Conservation (phyloP, 352 stramenopile genomes). For the Phytopythium cucurbitacearum region DNA sequence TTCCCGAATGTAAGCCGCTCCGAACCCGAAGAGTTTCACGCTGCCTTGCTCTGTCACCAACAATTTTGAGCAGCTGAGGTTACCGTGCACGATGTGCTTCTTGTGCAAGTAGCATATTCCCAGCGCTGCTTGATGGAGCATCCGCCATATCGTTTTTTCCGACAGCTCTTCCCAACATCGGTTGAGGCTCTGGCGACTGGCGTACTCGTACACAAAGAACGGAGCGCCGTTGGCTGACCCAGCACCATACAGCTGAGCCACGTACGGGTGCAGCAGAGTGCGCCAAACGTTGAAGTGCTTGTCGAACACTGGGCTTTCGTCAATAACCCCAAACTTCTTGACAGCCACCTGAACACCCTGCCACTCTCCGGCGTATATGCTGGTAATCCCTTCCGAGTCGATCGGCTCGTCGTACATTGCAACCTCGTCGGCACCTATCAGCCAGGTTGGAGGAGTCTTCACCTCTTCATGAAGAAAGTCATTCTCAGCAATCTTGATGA, state of each 20-base stretch:
- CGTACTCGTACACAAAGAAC: conserved; percentile 30
- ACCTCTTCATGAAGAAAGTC: conserved; percentile 5
- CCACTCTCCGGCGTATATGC: conserved; percentile 15
- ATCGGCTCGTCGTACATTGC: not conserved
- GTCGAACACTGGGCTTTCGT: conserved; percentile 19
- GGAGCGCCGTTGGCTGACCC: conserved; percentile 14
- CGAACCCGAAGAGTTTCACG: conserved; percentile 29
- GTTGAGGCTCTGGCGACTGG: conserved; percentile 12
- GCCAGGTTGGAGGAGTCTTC: conserved; percentile 5
- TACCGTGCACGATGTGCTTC: conserved; percentile 25
- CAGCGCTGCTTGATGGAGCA: conserved; percentile 11
- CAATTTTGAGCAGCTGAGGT: conserved; percentile 35
- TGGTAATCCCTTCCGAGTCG: conserved; percentile 5
- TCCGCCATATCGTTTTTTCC: conserved; percentile 7
- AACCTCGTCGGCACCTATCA: conserved; percentile 9
- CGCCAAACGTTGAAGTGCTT: conserved; percentile 23
- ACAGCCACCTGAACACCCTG: conserved; percentile 18
- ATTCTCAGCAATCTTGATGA: conserved; percentile 10
- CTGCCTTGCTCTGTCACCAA: conserved; percentile 18
- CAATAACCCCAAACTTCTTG: conserved; percentile 17
- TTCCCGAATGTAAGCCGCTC: conserved; percentile 21
- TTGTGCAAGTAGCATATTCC: conserved; percentile 21
- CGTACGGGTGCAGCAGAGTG: conserved; percentile 17
- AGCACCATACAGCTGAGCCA: conserved; percentile 22
- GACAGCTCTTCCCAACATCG: conserved; percentile 13